These are phyloP conservation scores for Talaromyces sp. DNA, from an alignment of 2,329 filamentous ascomycete genomes.

Conservation along the genomic window DNA sequence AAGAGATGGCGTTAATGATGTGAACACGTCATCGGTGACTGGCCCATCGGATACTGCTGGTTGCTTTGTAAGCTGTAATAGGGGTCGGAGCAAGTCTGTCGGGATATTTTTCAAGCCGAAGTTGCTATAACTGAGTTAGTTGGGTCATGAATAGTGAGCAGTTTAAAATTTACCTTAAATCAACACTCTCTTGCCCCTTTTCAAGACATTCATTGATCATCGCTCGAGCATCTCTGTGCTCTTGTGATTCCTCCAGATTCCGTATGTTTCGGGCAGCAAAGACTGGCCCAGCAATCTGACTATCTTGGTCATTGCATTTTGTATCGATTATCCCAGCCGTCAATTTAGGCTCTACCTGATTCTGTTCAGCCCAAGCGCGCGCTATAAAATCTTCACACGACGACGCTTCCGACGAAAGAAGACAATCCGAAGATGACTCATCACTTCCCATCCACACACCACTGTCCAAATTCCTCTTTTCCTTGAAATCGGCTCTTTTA, in stretches of 20 bases:
- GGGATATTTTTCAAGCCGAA: conserved; percentile 32
- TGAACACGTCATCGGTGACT: conserved; percentile 36
- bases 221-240: conserved; percentile 35
- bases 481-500: conserved; percentile 42
- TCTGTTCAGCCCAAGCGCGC: conserved; percentile 1
- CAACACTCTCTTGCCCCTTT: conserved; percentile 42
- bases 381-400: conserved; percentile 33
- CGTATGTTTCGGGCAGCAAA: conserved; percentile 20
- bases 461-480: conserved; percentile 44
- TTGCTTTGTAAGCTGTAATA: conserved; percentile 41
- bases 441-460: conserved; percentile 50
- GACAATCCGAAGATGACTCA: conserved; percentile 34
- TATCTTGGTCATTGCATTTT: background rate
- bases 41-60: conserved; percentile 33
- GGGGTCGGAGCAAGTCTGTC: conserved; percentile 31
- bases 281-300: conserved; percentile 5
- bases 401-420: conserved; percentile 33
- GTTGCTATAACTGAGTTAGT: conserved; percentile 25
- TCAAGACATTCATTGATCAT: conserved; percentile 43
- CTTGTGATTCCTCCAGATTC: conserved; percentile 30
- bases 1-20: conserved; percentile 40
- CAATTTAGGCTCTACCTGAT: conserved; percentile 2
- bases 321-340: background rate
- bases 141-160: background rate
- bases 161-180: conserved; percentile 37